Percentiles rank a stretch among this genome's conserved stretches.
phyloP scores from a whole-genome alignment of 176 grass and related monocot species.

The Oryza australiensis region DNA sequence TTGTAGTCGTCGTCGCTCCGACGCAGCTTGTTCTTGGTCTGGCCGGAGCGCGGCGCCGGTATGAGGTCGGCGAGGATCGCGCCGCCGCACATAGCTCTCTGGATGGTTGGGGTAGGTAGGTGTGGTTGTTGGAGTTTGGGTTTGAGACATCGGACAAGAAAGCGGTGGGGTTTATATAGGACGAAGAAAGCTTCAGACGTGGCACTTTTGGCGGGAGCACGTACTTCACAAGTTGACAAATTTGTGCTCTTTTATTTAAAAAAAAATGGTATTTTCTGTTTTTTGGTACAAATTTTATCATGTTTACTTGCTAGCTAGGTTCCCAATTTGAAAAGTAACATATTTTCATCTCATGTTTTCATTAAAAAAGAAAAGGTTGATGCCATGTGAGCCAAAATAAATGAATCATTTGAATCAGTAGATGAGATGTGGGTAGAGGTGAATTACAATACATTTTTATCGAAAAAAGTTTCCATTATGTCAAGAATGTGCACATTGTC shows the following conservation, averaged over 20 bases:
- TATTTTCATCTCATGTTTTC: no score
- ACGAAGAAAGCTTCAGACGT: not conserved
- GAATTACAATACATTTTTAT: no score
- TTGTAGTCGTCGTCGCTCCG: not conserved
- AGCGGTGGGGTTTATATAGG: not conserved
- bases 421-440: no score
- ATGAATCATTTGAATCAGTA: no score
- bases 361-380: no score
- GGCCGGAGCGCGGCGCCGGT: not conserved
- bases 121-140: not conserved
- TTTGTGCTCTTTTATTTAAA: not conserved
- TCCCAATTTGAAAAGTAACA: no score
- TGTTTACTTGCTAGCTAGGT: not conserved
- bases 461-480: no score
- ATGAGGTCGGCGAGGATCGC: conserved; percentile 12
- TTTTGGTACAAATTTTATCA: not conserved
- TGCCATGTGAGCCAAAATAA: no score
- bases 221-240: not conserved
- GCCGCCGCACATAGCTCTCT: conserved; percentile 1
- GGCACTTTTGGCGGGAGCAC: not conserved
- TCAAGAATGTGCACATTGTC: no score
- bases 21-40: conserved; percentile 7
- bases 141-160: not conserved
- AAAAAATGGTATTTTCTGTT: not conserved
- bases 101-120: not conserved